Evolutionary conservation across 768 basidiomycete genomes (phyloP), one percentile per base, ranked within the genome.

Genomic region (Hericium alpestre): DNA sequence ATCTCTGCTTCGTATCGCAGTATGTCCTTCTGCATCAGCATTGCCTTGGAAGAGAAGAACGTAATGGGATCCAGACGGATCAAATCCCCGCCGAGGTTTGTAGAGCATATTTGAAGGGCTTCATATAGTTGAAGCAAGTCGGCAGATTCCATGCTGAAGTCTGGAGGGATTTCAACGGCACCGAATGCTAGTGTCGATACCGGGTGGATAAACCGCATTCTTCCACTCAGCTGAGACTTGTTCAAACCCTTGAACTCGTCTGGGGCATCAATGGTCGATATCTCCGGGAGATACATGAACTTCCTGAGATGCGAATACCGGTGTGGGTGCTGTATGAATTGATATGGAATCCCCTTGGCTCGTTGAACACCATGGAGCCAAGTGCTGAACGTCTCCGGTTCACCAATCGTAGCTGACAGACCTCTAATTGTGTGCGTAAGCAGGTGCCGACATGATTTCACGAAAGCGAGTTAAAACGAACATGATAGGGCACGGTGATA

Each of bases 271-370:
- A 57, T 55, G 50, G 59, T 59, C 11, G 67, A 65, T 18, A 72
- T 60, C 25, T 70, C 58, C 1, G 75, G 66, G 38, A 72, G 65
- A 62, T 86, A 88, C 57, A 70, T 74, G 65, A 78, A 86, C 65
- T 88, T 88, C 47, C 87, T 78, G 1, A 88, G 75, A 61, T 87
- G 84, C 3, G 84, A 87, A 65, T 86, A 88, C 11, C 86, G 79
- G 66, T 87, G 80, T 1, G 77, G 79, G 65, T 86, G 82, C 54
- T 81, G 67, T 43, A 88, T 76, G 64, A 82, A 80, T 1, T 71
- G 72, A 65, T 87, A 80, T 27, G 78, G 67, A 67, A 79, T 82
- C 0, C 80, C 78, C 54, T 83, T 80, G 0, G 79, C 74, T 53
- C 67, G 64, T 66, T 88, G 85, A 15, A 88, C 79, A 1, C 78